Base-by-base conservation (phyloP, 2,329 filamentous ascomycete species). In the Xylaria sp. region DNA sequence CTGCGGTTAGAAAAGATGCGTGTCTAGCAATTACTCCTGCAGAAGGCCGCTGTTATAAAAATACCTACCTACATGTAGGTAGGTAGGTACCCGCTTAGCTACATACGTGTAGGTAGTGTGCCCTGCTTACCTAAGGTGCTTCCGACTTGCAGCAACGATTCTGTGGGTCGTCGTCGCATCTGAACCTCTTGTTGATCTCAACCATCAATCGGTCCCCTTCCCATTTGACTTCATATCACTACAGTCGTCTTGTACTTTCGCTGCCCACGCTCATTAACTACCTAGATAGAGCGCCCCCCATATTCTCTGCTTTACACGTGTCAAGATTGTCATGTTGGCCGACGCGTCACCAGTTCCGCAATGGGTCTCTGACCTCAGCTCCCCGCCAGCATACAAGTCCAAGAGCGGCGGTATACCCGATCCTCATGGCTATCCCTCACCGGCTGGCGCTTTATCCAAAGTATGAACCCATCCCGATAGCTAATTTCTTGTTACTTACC, bases 321-420 rank as follows among this genome's bases (percentile, higher is more conserved):
- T 43, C 48, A n/a, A 25, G 13, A 30, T n/a, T 18, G 12, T 13
- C 28, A 76, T 75, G 72, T 57, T 72, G 9, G 65, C 70, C 12
- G 67, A 78, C 66, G 73, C 77, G 65, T 67, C 78, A 78, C 50
- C 82, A 83, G 46, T 85, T 83, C 94, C 94, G 39, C 84, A 87
- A 85, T 99, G 96, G 96, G 93, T 95, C 39, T 81, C 90, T 72
- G 90, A 97, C 76, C 87, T 98, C 73, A 90, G 90, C 77, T 88
- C 88, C 52, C 87, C 93, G 36, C 89, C 93, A 28, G 79, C 87
- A 28, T 78, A 88, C 59, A 92, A 89, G 78, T 80, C 89, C 60
- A 93, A 93, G 81, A 85, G 87, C 59, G 78, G 83, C 74, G 87
- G 86, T 78, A 89, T 97, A 73, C 86, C 91, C 66, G 94, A 99